Percentiles rank a stretch among this genome's conserved stretches.
Evolutionary conservation across 2,329 filamentous ascomycete genomes (phyloP).

Genomic region (Chrysoporthe cubensis): DNA sequence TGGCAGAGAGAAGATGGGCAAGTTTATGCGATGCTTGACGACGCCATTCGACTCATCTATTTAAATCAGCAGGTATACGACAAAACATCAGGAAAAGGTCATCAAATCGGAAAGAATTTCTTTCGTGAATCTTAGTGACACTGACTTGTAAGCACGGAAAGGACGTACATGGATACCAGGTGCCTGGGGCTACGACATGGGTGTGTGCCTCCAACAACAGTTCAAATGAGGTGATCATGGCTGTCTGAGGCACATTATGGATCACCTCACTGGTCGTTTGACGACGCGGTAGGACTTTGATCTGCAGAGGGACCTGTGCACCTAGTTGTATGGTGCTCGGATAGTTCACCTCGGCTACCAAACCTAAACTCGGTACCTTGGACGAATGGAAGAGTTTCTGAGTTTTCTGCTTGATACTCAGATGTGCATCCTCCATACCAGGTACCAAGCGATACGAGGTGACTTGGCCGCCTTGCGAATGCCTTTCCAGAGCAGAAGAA

Average conservation of each 20-base stretch:
- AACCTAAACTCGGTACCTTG: constrained; percentile 39
- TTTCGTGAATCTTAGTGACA: neutral
- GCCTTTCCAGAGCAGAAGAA: constrained; percentile 25
- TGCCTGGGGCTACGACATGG: constrained; percentile 28
- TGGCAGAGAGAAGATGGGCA: neutral
- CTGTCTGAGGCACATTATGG: constrained; percentile 19
- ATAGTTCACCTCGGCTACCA: constrained; percentile 33
- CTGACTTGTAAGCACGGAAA: neutral
- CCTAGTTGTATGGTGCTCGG: constrained; percentile 39
- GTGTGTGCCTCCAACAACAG: constrained; percentile 30
- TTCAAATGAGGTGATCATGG: constrained; percentile 29
- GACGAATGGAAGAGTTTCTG: constrained; percentile 39
- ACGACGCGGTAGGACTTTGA: constrained; percentile 30
- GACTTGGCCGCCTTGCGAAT: constrained; percentile 24
- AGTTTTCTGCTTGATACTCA: constrained; percentile 40
- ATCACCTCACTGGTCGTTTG: constrained; percentile 29
- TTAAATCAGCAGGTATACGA: neutral
- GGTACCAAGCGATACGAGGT: constrained; percentile 37
- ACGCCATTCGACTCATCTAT: neutral
- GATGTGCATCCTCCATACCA: constrained; percentile 35
- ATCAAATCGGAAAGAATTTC: no score
- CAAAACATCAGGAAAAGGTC: neutral
- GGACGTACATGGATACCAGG: constrained; percentile 6
- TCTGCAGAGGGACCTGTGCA: constrained; percentile 31
- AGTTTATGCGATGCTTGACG: neutral